Percentiles rank a stretch among this genome's conserved stretches.
These are phyloP conservation scores for Purshia tridentata DNA, from an alignment of 306 rosid genomes.

Conservation along the genomic window DNA sequence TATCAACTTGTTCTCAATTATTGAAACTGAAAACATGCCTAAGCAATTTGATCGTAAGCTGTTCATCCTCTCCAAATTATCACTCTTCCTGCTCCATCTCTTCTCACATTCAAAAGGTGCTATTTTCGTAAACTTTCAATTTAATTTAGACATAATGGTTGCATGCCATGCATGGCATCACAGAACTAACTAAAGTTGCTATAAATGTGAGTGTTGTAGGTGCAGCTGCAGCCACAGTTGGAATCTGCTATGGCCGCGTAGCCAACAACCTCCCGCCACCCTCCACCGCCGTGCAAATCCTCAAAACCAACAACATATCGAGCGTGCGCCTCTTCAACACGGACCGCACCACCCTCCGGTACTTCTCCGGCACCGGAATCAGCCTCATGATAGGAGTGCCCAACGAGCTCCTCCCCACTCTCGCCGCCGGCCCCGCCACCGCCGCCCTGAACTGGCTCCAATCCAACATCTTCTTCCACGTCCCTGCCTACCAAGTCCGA, in stretches of 20 bases:
- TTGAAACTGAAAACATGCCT: too few relatives aligned
- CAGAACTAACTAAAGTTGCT: background rate
- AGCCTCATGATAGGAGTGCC: conserved; percentile 29
- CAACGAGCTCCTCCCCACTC: conserved; percentile 38
- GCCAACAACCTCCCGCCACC: conserved; percentile 31
- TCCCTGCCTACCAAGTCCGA: conserved; percentile 20
- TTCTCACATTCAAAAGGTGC: background rate
- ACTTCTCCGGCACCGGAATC: conserved; percentile 28
- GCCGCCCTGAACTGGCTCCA: conserved; percentile 31
- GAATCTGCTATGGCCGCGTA: conserved; percentile 34
- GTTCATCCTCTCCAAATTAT: too few relatives aligned
- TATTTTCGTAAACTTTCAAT: too few relatives aligned
- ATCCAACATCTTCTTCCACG: conserved; percentile 15
- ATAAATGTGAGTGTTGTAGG: background rate
- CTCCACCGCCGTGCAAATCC: background rate
- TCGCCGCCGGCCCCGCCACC: conserved; percentile 9
- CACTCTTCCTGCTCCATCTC: background rate
- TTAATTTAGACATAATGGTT: too few relatives aligned
- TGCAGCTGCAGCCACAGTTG: conserved; percentile 14
- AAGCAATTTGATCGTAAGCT: too few relatives aligned
- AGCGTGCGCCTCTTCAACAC: conserved; percentile 28
- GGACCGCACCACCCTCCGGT: conserved; percentile 16
- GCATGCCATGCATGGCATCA: background rate
- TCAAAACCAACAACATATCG: conserved; percentile 24
- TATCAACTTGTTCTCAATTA: too few relatives aligned